Evolutionary conservation across 331 rosid species (phyloP).

Genomic region (Rhamnella rubrinervis): DNA sequence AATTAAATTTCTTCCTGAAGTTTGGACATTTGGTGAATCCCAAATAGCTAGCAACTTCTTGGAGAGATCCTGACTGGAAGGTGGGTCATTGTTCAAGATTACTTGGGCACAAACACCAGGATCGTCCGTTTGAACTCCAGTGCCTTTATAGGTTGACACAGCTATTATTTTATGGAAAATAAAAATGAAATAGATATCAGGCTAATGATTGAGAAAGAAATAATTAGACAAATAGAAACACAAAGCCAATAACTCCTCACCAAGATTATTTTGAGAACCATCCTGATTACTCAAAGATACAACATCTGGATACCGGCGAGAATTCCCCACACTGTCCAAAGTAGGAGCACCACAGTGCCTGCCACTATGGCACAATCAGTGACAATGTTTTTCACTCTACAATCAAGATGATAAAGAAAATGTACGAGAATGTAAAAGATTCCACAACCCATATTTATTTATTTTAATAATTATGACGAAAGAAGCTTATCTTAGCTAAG

Average conservation of each 20-base stretch:
- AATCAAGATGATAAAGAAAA: too few relatives aligned
- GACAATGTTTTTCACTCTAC: background rate
- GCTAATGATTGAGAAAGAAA: conserved; percentile 15
- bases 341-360: conserved; percentile 42
- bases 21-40: conserved; percentile 49
- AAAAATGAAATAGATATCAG: conserved; percentile 22
- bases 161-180: conserved; percentile 29
- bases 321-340: conserved; percentile 23
- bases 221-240: conserved; percentile 4
- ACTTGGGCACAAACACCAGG: conserved; percentile 36
- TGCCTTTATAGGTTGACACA: conserved; percentile 36
- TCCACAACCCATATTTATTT: too few relatives aligned
- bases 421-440: too few relatives aligned
- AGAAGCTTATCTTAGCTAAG: too few relatives aligned
- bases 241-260: conserved; percentile 37
- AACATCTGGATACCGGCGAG: conserved; percentile 33
- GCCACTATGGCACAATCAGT: conserved; percentile 17
- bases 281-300: conserved; percentile 27
- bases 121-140: conserved; percentile 51
- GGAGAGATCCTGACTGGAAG: conserved; percentile 53
- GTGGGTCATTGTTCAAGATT: conserved; percentile 28
- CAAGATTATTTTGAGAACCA: conserved; percentile 21
- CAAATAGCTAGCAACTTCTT: conserved; percentile 69
- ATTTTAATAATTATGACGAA: too few relatives aligned
- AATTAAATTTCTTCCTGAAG: conserved; percentile 49